Conservation (phyloP, 495 filamentous ascomycete species). For the Talaromyces proteolyticus region DNA sequence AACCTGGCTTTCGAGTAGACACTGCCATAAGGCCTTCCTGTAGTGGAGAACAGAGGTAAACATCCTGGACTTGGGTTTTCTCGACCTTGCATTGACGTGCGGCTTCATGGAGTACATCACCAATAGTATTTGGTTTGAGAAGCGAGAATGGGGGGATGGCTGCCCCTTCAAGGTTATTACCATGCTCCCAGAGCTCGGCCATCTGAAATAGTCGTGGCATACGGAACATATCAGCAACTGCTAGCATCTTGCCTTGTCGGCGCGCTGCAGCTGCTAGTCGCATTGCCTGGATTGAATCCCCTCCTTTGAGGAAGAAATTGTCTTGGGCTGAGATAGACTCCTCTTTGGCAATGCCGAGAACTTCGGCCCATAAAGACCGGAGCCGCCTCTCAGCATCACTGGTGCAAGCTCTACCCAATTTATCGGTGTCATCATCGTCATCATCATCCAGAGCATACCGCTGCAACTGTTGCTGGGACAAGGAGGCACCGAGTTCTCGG, state of each 20-base stretch:
- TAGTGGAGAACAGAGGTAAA: slow-evolving; percentile 54
- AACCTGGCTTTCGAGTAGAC: slow-evolving; percentile 36
- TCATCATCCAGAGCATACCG: too few relatives aligned
- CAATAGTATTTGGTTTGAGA: too few relatives aligned
- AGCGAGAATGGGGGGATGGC: too few relatives aligned
- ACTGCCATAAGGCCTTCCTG: slow-evolving; percentile 53
- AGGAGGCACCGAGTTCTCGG: too few relatives aligned
- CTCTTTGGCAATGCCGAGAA: slow-evolving; percentile 20
- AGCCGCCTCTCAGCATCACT: slow-evolving; percentile 12
- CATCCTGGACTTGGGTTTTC: slow-evolving; percentile 37
- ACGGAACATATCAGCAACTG: slow-evolving; percentile 26
- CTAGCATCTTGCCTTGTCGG: slow-evolving; percentile 17
- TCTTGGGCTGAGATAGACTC: slow-evolving; percentile 31
- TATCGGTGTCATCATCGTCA: too few relatives aligned
- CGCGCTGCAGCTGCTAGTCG: slow-evolving; percentile 23
- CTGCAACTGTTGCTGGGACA: too few relatives aligned
- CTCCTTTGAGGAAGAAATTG: slow-evolving; percentile 47
- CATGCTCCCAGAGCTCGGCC: too few relatives aligned
- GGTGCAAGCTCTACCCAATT: too few relatives aligned
- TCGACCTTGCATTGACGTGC: slow-evolving; percentile 19
- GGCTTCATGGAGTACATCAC: too few relatives aligned
- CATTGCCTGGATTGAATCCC: slow-evolving; percentile 53
- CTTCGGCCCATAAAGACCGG: slow-evolving; percentile 26
- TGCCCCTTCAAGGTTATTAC: too few relatives aligned
- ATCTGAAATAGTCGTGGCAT: too few relatives aligned